Evolutionary conservation across 2,329 filamentous ascomycete genomes (phyloP), one percentile per base, ranked within the genome.

Genomic region (Macrophomina pseudophaseolina): DNA sequence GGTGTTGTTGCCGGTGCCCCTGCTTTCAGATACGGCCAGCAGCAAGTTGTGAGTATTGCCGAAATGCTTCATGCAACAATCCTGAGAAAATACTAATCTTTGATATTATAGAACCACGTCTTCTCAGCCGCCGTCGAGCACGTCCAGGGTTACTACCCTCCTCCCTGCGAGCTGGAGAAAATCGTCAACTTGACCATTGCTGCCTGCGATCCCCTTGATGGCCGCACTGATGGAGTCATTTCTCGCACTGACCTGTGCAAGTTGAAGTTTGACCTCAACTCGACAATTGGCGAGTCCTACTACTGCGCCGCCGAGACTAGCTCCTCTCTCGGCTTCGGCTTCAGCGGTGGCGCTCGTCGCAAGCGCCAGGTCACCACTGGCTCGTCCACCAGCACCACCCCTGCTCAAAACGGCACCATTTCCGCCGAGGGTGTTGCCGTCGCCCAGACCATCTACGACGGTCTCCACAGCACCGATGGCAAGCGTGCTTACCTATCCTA

Each of bases 171-270:
- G 59, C 70, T 87, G 14, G 76, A 79, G 5, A 82, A 81, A 70
- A 86, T 87, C 53, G 79, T 84, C 23, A 87, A 86, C 70, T 76
- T 79, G 46, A 87, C 85, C 5, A 86, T 88, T 54, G 76, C 77
- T 1, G 81, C 81, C 42, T 88, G 86, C 60, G 86, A 88, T 68
- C 76, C 80, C 7, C 76, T 88, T 5, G 86, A 88, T 65, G 86
- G 86, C 5, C 79, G 79, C 52, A 80, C 78, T 0, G 86, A 88
- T 65, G 85, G 85, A 12, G 83, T 88, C 4, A 79, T 88, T 51
- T 76, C 81, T 7, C 78, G 83, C 5, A 80, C 79, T 0, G 82
- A 84, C 63, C 77, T 85, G 8, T 85, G 82, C 77, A 79, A 76
- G 66, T 69, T 83, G 5, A 70, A 81, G 49, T 83, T 82, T 72